phyloP scores from a whole-genome alignment of 2,329 filamentous ascomycete genomes.

The Cladobotryum protrusum region DNA sequence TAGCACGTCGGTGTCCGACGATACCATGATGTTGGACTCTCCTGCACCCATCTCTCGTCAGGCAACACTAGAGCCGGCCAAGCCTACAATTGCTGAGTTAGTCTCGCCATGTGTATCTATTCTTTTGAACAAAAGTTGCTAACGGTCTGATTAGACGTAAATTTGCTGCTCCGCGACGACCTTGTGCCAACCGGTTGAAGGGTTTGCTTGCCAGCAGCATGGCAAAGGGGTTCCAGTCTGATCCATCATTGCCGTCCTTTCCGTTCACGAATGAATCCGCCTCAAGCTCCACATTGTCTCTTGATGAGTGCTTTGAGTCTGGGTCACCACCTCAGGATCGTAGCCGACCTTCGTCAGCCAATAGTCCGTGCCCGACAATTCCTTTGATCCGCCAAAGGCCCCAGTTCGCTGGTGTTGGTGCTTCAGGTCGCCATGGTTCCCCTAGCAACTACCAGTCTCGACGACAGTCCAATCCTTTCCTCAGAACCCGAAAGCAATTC shows the following conservation, averaged over 20 bases:
- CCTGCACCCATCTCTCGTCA: constrained; percentile 45
- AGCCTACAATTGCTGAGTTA: constrained; percentile 47
- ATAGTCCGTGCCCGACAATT: constrained; percentile 49
- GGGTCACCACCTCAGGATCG: constrained; percentile 69
- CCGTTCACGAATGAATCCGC: constrained; percentile 53
- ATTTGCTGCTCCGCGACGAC: constrained; percentile 64
- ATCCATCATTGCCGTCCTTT: constrained; percentile 66
- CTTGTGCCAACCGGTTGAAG: constrained; percentile 69
- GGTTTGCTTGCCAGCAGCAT: constrained; percentile 63
- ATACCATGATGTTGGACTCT: constrained; percentile 51
- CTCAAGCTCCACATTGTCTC: constrained; percentile 44
- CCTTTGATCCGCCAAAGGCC: constrained; percentile 59
- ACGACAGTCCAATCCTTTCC: constrained; percentile 64
- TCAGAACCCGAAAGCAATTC: constrained; percentile 79
- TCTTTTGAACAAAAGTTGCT: constrained; percentile 16
- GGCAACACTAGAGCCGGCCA: constrained; percentile 42
- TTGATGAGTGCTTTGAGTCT: constrained; percentile 72
- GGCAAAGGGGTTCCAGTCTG: constrained; percentile 37
- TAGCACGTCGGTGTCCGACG: constrained; percentile 39
- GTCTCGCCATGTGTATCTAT: constrained; percentile 24
- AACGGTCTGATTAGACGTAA: constrained; percentile 46
- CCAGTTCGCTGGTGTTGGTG: constrained; percentile 55
- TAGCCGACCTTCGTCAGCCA: constrained; percentile 49
- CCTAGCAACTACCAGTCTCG: constrained; percentile 65
- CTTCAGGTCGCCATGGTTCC: constrained; percentile 62